Conservation (phyloP, 441 rosid species). For the Erodium trifolium region DNA sequence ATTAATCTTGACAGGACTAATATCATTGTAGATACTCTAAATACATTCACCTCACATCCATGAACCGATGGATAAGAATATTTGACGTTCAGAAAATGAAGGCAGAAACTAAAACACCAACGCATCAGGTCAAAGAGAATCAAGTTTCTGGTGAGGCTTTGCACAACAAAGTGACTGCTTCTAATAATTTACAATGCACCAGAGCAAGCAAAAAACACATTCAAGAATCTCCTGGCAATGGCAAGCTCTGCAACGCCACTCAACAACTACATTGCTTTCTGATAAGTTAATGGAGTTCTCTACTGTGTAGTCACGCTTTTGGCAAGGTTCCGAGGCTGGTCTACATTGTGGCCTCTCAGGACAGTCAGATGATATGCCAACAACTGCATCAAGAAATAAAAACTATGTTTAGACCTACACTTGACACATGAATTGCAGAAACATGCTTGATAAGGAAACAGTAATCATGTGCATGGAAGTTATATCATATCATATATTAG, state of each 20-base stretch:
- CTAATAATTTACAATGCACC: background rate
- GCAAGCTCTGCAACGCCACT: background rate
- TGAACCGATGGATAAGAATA: background rate
- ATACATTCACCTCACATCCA: too few relatives aligned
- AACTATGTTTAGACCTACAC: too few relatives aligned
- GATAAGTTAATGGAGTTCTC: conserved; percentile 9
- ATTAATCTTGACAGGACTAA: too few relatives aligned
- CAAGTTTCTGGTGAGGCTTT: background rate
- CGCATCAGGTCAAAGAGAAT: too few relatives aligned
- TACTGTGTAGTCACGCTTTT: conserved; percentile 92
- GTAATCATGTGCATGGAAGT: too few relatives aligned
- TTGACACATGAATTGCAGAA: too few relatives aligned
- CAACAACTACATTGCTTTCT: too few relatives aligned
- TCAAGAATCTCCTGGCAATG: background rate
- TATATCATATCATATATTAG: too few relatives aligned
- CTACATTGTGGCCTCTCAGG: conserved; percentile 81
- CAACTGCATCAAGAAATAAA: conserved; percentile 37
- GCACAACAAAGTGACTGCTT: background rate
- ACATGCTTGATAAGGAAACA: background rate
- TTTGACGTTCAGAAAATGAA: background rate
- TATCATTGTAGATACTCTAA: too few relatives aligned
- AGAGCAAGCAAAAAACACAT: background rate
- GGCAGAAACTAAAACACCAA: background rate
- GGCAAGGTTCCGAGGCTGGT: conserved; percentile 93
- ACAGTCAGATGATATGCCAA: conserved; percentile 95